Base-by-base conservation (phyloP, 495 filamentous ascomycete species). In the Aspergillus cristatus region DNA sequence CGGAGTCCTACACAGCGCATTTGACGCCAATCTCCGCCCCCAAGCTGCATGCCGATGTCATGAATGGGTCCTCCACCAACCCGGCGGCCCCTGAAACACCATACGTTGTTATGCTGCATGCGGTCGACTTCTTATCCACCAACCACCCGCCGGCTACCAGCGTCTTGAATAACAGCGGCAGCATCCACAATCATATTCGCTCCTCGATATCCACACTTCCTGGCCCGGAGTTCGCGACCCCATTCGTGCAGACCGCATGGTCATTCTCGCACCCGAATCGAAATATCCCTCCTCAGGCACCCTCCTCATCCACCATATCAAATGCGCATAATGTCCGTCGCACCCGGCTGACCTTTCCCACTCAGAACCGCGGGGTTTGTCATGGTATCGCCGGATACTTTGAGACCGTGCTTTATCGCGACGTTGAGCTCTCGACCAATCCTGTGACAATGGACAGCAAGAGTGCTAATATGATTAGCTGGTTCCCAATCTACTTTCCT, bases 401-500 rank as follows among this genome's bases (percentile, higher is more conserved):
- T 55, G 91, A 99, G 67, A 82, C 85, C 2, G 82, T 91, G 28
- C 68, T 99, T 25, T 99, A 96, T 49, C 65, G 65, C 3, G 78
- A 74, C 40, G 72, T 96, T 5, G 91, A 96, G 63, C 63, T 99
- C 28, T 93, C 86, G 43, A 99, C 85, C 13, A 81, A 93, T 57
- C 91, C 93, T 6, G 84, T 93, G 37, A 88, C 79, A 28, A 96
- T 96, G 67, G 84, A 88, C 34, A 68, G 67, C 35, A 96, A 97
- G 74, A 94, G 87, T 62, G 79, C 81, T 48, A 83, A 86, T 46
- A 97, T 97, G 91, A 91, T 95, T 40, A 90, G 84, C 48, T 99
- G 91, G 91, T 99, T 99, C 59, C 91, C 91, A 7, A 96, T 97
- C 10, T 96, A 84, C 65, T 99, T 99, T 50, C 91, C 91, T 6